Evolutionary conservation across 1,284 basidiomycete species (phyloP).

Genomic region (Boletus semigastroideus): DNA sequence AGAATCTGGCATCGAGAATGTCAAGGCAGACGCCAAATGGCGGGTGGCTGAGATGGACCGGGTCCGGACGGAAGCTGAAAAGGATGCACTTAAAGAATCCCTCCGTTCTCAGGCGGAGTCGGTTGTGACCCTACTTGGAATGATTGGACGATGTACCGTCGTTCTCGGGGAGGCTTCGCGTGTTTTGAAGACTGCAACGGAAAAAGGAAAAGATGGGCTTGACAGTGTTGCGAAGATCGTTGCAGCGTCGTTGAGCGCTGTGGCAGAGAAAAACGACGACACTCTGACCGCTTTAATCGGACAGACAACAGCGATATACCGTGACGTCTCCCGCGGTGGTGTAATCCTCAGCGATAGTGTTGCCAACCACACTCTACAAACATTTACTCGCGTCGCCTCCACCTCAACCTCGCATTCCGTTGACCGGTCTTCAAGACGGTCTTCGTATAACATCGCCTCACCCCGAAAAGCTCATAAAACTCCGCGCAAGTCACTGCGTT

Average conservation of each 20-base stretch:
- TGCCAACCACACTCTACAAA: slow-evolving; percentile 39
- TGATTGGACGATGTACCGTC: slow-evolving; percentile 78
- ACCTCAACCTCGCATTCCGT: slow-evolving; percentile 51
- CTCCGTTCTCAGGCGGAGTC: slow-evolving; percentile 67
- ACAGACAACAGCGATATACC: slow-evolving; percentile 57
- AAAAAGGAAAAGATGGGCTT: slow-evolving; percentile 42
- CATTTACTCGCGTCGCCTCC: slow-evolving; percentile 40
- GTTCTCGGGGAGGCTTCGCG: slow-evolving; percentile 68
- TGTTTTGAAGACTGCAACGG: slow-evolving; percentile 47
- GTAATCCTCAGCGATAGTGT: slow-evolving; percentile 41
- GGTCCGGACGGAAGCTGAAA: slow-evolving; percentile 67
- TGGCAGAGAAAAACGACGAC: slow-evolving; percentile 68
- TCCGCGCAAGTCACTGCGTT: slow-evolving; percentile 69
- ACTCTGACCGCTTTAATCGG: slow-evolving; percentile 65
- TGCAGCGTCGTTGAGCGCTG: slow-evolving; percentile 48
- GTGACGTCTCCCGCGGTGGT: slow-evolving; percentile 34
- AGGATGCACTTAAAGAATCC: slow-evolving; percentile 64
- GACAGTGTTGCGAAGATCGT: slow-evolving; percentile 44
- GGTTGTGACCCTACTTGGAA: slow-evolving; percentile 70
- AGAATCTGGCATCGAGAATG: slow-evolving; percentile 65
- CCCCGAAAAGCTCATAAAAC: slow-evolving; percentile 50
- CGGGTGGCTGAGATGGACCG: slow-evolving; percentile 74
- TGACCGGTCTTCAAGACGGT: slow-evolving; percentile 43
- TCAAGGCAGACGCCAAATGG: slow-evolving; percentile 70
- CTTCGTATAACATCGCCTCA: slow-evolving; percentile 48